These are phyloP conservation scores for Eleusine coracana DNA, from an alignment of 176 grass and related monocot species.

Conservation along the genomic window DNA sequence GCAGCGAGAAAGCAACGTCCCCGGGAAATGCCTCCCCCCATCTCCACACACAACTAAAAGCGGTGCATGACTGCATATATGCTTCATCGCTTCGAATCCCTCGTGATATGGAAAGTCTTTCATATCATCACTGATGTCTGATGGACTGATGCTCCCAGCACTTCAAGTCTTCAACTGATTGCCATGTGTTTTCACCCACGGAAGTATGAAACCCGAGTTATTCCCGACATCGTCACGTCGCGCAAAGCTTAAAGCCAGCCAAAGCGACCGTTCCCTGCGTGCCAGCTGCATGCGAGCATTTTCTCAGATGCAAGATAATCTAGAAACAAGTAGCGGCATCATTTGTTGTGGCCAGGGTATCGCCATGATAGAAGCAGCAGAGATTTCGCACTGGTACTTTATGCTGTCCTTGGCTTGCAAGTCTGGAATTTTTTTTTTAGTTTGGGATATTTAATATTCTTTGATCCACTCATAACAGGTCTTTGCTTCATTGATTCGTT, in stretches of 20 bases:
- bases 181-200: conserved; percentile 33
- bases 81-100: conserved; percentile 15
- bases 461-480: background rate
- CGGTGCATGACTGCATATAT: background rate
- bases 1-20: conserved; percentile 41
- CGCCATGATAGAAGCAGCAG: conserved; percentile 20
- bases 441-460: background rate
- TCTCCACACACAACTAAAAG: conserved; percentile 25
- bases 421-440: conserved; percentile 29
- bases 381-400: conserved; percentile 19
- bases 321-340: background rate
- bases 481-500: background rate
- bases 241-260: background rate
- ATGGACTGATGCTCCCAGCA: background rate
- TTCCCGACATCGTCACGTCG: conserved; percentile 32
- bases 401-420: conserved; percentile 47
- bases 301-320: conserved; percentile 23
- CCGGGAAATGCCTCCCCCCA: conserved; percentile 19
- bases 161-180: background rate
- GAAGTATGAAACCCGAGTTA: background rate
- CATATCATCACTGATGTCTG: no score
- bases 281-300: background rate
- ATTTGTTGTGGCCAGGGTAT: conserved; percentile 15
- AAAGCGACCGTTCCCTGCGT: background rate
- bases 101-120: background rate